Evolutionary conservation across 768 basidiomycete genomes (phyloP).

Genomic region (Calocera cornea): DNA sequence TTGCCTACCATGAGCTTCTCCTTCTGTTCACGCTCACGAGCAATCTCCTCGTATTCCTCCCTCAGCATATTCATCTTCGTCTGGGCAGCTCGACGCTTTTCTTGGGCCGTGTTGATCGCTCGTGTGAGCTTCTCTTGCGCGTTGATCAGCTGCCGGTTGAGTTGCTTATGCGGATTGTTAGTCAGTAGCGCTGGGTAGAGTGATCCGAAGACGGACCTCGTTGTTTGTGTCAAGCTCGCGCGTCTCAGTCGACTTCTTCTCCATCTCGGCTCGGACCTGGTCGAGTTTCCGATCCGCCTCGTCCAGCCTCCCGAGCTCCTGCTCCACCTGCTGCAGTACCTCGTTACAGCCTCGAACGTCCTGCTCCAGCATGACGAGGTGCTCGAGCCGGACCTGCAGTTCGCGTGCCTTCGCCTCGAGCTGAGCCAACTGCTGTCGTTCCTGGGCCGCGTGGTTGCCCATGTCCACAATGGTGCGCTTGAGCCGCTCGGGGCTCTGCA

Average conservation of each 20-base stretch:
- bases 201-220: slow-evolving; percentile 36
- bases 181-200: background rate
- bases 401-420: slow-evolving; percentile 68
- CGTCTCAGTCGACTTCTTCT: slow-evolving; percentile 60
- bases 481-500: slow-evolving; percentile 84
- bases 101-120: slow-evolving; percentile 64
- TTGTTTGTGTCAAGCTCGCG: slow-evolving; percentile 52
- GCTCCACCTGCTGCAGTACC: slow-evolving; percentile 60
- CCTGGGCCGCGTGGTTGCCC: slow-evolving; percentile 49
- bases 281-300: slow-evolving; percentile 51
- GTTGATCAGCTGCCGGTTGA: slow-evolving; percentile 65
- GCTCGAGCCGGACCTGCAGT: slow-evolving; percentile 57
- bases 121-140: slow-evolving; percentile 73
- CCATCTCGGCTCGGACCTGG: slow-evolving; percentile 53
- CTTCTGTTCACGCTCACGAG: slow-evolving; percentile 54
- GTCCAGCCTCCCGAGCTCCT: slow-evolving; percentile 51
- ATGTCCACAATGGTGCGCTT: slow-evolving; percentile 70
- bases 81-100: slow-evolving; percentile 60
- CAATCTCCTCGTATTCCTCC: slow-evolving; percentile 68
- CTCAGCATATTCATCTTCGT: slow-evolving; percentile 63
- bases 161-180: slow-evolving; percentile 38
- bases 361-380: slow-evolving; percentile 65
- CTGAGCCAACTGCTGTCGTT: slow-evolving; percentile 49
- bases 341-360: slow-evolving; percentile 59
- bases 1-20: slow-evolving; percentile 63